These are phyloP conservation scores for Trichocomaceae sp. DNA, from an alignment of 2,329 filamentous ascomycete species.

Conservation along the genomic window DNA sequence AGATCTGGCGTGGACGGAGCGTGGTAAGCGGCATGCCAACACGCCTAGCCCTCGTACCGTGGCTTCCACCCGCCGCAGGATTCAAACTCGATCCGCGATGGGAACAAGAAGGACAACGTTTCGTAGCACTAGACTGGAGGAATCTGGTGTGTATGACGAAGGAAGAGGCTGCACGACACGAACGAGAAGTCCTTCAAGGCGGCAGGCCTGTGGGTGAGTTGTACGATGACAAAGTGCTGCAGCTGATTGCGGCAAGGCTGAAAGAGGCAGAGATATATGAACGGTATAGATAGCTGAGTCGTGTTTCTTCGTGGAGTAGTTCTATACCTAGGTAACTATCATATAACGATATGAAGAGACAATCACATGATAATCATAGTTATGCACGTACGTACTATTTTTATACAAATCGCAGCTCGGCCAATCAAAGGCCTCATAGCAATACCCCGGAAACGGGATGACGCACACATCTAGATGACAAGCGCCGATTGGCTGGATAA, in stretches of 20 bases:
- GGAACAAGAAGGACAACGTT: conserved; percentile 63
- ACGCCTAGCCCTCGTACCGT: conserved; percentile 70
- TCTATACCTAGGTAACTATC: no score
- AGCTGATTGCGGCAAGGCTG: conserved; percentile 59
- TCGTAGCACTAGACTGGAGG: conserved; percentile 58
- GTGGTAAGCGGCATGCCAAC: conserved; percentile 75
- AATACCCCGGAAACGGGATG: background rate
- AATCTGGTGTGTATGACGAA: conserved; percentile 89
- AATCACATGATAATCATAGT: no score
- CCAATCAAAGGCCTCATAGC: no score
- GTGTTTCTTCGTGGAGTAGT: no score
- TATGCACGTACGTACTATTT: no score
- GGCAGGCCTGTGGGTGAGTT: conserved; percentile 62
- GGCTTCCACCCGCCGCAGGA: conserved; percentile 59
- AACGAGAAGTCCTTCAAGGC: conserved; percentile 68
- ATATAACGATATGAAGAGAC: no score
- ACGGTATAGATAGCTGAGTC: conserved; percentile 37
- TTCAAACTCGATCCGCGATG: conserved; percentile 58
- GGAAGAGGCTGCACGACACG: conserved; percentile 75
- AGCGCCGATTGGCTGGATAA: background rate
- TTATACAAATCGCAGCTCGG: no score
- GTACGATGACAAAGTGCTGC: conserved; percentile 63
- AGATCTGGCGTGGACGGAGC: conserved; percentile 78
- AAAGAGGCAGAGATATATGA: conserved; percentile 58
- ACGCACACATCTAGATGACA: background rate